Evolutionary conservation across 305 asterid genomes (phyloP).

Genomic region (Solanum hybrid): DNA sequence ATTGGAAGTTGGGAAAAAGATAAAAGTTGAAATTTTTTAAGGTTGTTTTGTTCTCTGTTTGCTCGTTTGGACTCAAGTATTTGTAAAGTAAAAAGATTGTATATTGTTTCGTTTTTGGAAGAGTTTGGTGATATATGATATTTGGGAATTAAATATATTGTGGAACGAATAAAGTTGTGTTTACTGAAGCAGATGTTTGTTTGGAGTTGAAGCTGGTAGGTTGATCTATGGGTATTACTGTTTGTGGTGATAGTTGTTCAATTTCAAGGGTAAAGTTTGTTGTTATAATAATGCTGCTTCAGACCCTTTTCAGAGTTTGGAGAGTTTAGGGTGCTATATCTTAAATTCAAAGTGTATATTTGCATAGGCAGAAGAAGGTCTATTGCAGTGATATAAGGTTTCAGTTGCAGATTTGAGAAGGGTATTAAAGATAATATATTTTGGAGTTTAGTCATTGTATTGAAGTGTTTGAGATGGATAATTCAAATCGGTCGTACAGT

Average conservation of each 20-base stretch:
- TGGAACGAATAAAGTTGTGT: conserved; percentile 1
- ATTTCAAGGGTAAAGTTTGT: not conserved
- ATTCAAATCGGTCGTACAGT: conserved; percentile 42
- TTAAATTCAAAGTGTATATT: not conserved
- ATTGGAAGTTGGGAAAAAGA: not conserved
- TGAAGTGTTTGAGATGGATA: conserved; percentile 39
- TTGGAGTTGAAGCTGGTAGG: not conserved
- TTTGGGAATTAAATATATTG: not conserved
- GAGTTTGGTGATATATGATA: not conserved
- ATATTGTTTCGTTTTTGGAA: not conserved
- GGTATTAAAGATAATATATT: not conserved
- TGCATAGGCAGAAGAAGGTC: not conserved
- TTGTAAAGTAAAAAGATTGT: conserved; percentile 4
- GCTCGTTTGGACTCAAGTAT: conserved; percentile 5
- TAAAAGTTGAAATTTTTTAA: not conserved
- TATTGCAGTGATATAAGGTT: not conserved
- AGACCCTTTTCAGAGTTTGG: not conserved
- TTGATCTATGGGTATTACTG: conserved; percentile 3
- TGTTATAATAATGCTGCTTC: not conserved
- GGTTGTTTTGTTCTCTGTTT: conserved; percentile 1
- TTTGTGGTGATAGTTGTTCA: not conserved
- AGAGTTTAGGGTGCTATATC: not conserved
- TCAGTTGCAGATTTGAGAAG: not conserved
- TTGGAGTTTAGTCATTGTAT: not conserved
- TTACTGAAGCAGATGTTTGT: not conserved